Conservation (phyloP, 352 stramenopile species). For the Phytopythium oedochilum region DNA sequence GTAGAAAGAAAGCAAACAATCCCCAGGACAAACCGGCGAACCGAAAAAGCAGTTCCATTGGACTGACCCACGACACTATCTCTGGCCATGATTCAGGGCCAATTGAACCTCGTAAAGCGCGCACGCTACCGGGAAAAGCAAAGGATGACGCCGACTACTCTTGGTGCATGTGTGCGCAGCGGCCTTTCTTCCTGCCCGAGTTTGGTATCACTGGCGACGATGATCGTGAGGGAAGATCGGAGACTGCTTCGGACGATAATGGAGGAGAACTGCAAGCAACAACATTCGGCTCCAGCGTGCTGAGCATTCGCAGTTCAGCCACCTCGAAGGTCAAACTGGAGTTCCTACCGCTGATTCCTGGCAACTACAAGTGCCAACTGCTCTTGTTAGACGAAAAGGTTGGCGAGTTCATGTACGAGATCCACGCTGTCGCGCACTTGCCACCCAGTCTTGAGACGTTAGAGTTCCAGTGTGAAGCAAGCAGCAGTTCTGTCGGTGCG, state of each 20-base stretch:
- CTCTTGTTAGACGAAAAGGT: conserved; percentile 90
- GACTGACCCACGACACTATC: background rate
- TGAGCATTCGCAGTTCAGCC: conserved; percentile 40
- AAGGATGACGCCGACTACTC: conserved; percentile 36
- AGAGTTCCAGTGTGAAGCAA: conserved; percentile 72
- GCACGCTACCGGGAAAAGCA: background rate
- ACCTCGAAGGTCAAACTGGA: conserved; percentile 78
- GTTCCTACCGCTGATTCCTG: conserved; percentile 85
- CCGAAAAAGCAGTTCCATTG: background rate
- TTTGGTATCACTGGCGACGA: conserved; percentile 25
- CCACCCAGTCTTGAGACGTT: conserved; percentile 72
- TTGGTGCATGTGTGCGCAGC: conserved; percentile 64
- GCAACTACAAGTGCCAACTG: conserved; percentile 88
- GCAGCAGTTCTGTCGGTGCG: conserved; percentile 4
- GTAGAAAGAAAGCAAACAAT: background rate
- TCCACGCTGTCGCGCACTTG: conserved; percentile 78
- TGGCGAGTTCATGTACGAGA: conserved; percentile 93
- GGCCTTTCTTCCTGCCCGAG: conserved; percentile 74
- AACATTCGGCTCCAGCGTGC: background rate
- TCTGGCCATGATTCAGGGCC: background rate
- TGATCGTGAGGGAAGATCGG: background rate
- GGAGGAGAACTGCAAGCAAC: conserved; percentile 1
- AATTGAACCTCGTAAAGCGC: background rate
- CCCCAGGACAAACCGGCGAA: background rate
- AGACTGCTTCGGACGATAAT: background rate